Conservation (phyloP, 2,329 filamentous ascomycete species). For the Pezicula neosporulosa region DNA sequence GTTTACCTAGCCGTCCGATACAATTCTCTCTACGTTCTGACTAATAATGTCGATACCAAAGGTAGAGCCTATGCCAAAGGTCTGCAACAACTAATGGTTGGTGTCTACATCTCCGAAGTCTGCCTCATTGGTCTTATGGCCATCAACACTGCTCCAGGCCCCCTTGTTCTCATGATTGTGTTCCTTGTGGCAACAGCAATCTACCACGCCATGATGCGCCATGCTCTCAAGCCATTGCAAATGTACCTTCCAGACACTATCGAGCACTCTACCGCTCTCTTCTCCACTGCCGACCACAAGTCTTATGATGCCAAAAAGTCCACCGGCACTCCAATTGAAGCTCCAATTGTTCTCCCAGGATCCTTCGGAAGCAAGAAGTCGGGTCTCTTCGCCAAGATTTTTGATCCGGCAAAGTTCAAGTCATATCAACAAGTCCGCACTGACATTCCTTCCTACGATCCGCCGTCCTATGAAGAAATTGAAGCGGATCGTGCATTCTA, state of each 20-base stretch:
- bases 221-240: constrained; percentile 70
- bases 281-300: constrained; percentile 12
- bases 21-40: constrained; percentile 82
- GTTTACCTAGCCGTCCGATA: constrained; percentile 88
- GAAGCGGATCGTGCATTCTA: constrained; percentile 67
- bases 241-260: constrained; percentile 72
- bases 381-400: constrained; percentile 58
- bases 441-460: constrained; percentile 54
- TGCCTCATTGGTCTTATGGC: constrained; percentile 84
- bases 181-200: constrained; percentile 71
- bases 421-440: constrained; percentile 68
- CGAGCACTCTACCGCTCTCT: constrained; percentile 40
- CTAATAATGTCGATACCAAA: constrained; percentile 79
- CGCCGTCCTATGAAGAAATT: constrained; percentile 57
- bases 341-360: constrained; percentile 12
- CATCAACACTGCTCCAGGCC: constrained; percentile 63
- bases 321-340: constrained; percentile 23
- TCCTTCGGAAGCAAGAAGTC: constrained; percentile 37
- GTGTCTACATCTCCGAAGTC: constrained; percentile 77
- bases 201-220: constrained; percentile 69
- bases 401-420: constrained; percentile 72
- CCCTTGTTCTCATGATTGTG: constrained; percentile 71
- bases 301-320: constrained; percentile 12
- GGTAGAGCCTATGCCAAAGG: constrained; percentile 83
- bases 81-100: constrained; percentile 78